These are phyloP conservation scores for Mortierella sp. DNA, from an alignment of 371 early-diverging fungal species.

Conservation along the genomic window DNA sequence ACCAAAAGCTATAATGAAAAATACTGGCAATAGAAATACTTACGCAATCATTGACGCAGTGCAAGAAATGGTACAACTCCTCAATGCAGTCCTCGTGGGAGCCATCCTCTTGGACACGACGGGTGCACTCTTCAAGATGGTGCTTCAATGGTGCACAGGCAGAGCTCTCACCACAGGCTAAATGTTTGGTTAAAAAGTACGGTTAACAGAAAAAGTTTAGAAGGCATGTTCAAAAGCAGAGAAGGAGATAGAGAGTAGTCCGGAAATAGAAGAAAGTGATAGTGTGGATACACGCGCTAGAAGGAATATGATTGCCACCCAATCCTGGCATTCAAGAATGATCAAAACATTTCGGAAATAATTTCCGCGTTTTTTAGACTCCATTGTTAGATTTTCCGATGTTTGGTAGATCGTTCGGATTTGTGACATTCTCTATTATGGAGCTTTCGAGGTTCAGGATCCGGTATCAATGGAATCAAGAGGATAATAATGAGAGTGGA, in stretches of 20 bases:
- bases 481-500: no score
- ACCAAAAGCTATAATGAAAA: no score
- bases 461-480: neutral
- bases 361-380: conserved; percentile 9
- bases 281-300: conserved; percentile 18
- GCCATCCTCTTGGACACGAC: conserved; percentile 59
- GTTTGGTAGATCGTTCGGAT: neutral
- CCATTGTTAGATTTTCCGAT: neutral
- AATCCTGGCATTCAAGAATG: neutral
- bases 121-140: conserved; percentile 62
- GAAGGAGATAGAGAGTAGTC: no score
- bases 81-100: conserved; percentile 61
- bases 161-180: conserved; percentile 59
- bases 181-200: neutral
- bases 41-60: conserved; percentile 60
- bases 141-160: conserved; percentile 59
- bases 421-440: no score
- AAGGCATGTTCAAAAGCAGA: no score
- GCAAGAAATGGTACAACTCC: conserved; percentile 58
- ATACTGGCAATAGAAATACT: no score
- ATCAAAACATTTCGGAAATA: conserved; percentile 10
- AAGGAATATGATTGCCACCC: neutral
- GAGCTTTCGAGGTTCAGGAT: neutral
- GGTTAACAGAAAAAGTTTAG: no score
- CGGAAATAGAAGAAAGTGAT: conserved; percentile 57